phyloP scores from a whole-genome alignment of 1,284 basidiomycete species.

The Boletus semigastroideus region DNA sequence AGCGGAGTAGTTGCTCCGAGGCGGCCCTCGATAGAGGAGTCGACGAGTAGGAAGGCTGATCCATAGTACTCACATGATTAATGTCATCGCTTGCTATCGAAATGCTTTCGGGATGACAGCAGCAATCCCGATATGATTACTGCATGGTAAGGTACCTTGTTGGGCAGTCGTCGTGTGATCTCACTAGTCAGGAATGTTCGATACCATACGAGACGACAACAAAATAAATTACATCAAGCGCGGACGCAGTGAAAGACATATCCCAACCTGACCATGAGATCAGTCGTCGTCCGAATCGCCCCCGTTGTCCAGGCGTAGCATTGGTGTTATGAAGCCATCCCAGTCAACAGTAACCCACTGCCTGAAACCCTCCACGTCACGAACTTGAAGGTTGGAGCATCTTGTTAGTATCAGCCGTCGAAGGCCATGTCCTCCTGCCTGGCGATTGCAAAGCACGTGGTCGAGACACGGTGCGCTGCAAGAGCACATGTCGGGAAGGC shows the following conservation, averaged over 20 bases:
- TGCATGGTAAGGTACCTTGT: no score
- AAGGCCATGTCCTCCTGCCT: conserved; percentile 13
- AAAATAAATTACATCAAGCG: neutral
- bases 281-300: conserved; percentile 6
- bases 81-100: conserved; percentile 26
- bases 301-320: neutral
- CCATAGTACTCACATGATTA: conserved; percentile 31
- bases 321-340: conserved; percentile 18
- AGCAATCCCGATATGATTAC: neutral
- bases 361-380: conserved; percentile 6
- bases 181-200: neutral
- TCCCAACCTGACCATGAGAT: neutral
- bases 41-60: conserved; percentile 16
- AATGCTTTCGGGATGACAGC: conserved; percentile 1
- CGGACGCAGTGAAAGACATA: neutral
- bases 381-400: conserved; percentile 16
- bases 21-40: conserved; percentile 26
- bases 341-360: conserved; percentile 17
- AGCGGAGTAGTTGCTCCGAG: conserved; percentile 34
- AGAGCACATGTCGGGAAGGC: conserved; percentile 3
- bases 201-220: neutral
- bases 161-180: neutral
- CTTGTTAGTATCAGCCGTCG: conserved; percentile 11
- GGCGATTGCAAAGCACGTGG: conserved; percentile 20
- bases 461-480: conserved; percentile 13